Evolutionary conservation across 2,329 filamentous ascomycete genomes (phyloP), one percentile per base, ranked within the genome.

Genomic region (Ascocoryne sarcoides): DNA sequence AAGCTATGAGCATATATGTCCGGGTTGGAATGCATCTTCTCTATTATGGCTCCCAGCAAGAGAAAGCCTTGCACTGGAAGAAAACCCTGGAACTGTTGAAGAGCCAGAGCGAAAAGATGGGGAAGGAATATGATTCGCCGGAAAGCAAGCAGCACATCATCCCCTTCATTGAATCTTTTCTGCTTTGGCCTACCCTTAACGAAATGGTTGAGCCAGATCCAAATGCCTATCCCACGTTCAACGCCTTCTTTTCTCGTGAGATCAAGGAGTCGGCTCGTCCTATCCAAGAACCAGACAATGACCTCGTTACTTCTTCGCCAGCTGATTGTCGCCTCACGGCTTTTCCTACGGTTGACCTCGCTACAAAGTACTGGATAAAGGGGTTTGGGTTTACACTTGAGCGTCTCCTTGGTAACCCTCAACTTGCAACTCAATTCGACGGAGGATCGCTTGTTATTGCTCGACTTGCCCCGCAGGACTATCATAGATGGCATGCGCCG

Each of bases 291-390:
- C 45, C 45, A 15, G 45, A 48, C 15, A 48, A 45, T 26, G 45
- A 45, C 30, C 37, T 48, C 28, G 45, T 45, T 14, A 48, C 45
- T 10, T 48, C 45, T n/a, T 41, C 37, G 1, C 42, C 43, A 8
- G 89, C 90, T 14, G 90, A 96, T 61, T 95, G 88, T 62, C 82
- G 90, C 20, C 80, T 78, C 15, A 88, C 95, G 2, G 87, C 95
- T 26, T 96, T 94, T 68, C 90, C 95, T 62, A 76, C 75, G 10
- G 74, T 95, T 42, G 80, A 84, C 41, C 71, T 82, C 29, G 90
- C 90, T 2, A 92, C 86, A 36, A 77, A 78, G 42, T 83, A 95
- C 23, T 67, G 65, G 65, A 65, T 68, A 44, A 68, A 68, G 44
- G 65, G 65, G 2, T 53, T 48, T n/a, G 54, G 65, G 29, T 69